A percentile compares a stretch with the other conserved stretches of the same genome.
These are phyloP conservation scores for Hura crepitans DNA, from an alignment of 441 rosid species.

Conservation along the genomic window DNA sequence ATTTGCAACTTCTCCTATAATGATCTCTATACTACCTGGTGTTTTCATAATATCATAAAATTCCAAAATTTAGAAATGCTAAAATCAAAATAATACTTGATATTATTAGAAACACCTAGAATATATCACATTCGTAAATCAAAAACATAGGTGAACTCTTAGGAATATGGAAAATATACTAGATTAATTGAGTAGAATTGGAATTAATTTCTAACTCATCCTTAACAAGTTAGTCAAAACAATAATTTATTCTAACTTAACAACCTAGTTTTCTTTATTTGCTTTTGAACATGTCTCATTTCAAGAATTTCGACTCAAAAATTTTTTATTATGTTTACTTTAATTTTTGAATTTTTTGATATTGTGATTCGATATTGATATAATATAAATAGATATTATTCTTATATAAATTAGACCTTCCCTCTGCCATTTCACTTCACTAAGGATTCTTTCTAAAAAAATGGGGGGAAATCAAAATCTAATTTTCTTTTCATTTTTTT, in stretches of 20 bases:
- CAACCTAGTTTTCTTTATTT: neutral
- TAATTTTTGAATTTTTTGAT: no score
- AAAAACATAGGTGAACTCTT: conserved; percentile 14
- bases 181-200: neutral
- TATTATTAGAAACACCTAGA: conserved; percentile 5
- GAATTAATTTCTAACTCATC: neutral
- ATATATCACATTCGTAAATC: conserved; percentile 17
- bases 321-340: neutral
- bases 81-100: conserved; percentile 1
- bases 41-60: no score
- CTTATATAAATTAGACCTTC: no score
- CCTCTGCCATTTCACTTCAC: no score
- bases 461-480: no score
- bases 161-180: conserved; percentile 13
- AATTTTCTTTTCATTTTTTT: no score
- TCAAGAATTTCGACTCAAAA: neutral
- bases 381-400: no score
- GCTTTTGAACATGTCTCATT: neutral
- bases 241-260: neutral
- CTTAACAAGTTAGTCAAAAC: neutral
- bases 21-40: conserved; percentile 3
- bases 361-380: no score
- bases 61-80: neutral
- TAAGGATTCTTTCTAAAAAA: no score
- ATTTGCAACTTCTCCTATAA: conserved; percentile 3